Conservation (phyloP, 2,329 filamentous ascomycete species). For the Paraphaeosphaeria minitans region DNA sequence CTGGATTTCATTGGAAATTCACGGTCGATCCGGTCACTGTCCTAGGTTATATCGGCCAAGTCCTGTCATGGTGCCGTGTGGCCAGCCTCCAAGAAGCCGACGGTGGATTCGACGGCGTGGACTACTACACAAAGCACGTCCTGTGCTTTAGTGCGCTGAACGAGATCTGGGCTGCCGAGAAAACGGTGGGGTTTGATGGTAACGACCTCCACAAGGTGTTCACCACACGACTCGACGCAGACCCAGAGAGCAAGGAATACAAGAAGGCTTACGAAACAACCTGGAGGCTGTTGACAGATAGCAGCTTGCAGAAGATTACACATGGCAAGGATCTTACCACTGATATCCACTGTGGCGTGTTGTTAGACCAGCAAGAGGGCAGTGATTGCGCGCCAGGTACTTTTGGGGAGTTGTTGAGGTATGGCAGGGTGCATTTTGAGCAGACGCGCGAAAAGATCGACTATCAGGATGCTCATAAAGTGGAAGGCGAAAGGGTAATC, state of each 20-base stretch:
- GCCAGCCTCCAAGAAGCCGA: conserved; percentile 38
- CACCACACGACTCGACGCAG: conserved; percentile 27
- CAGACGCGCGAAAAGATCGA: conserved; percentile 39
- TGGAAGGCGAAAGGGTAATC: conserved; percentile 19
- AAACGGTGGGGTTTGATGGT: conserved; percentile 33
- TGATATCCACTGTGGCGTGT: conserved; percentile 29
- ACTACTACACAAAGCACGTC: conserved; percentile 37
- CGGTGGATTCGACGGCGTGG: conserved; percentile 37
- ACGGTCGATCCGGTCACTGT: conserved; percentile 36
- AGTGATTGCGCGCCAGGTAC: conserved; percentile 40
- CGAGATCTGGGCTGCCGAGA: conserved; percentile 34
- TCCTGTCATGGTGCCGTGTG: conserved; percentile 46
- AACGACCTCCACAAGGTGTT: conserved; percentile 32
- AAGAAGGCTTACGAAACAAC: conserved; percentile 33
- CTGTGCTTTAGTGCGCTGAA: conserved; percentile 30
- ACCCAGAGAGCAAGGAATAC: conserved; percentile 31
- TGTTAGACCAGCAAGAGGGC: conserved; percentile 42
- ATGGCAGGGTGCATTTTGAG: conserved; percentile 43
- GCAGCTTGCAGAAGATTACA: conserved; percentile 45
- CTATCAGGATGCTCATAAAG: conserved; percentile 25
- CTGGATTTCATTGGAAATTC: conserved; percentile 41
- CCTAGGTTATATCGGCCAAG: conserved; percentile 49
- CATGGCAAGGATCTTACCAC: conserved; percentile 39
- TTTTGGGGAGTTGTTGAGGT: conserved; percentile 46
- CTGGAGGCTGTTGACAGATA: conserved; percentile 40